Evolutionary conservation across 1,284 basidiomycete genomes (phyloP).

Genomic region (Ceratorhiza oryzae-sativae): DNA sequence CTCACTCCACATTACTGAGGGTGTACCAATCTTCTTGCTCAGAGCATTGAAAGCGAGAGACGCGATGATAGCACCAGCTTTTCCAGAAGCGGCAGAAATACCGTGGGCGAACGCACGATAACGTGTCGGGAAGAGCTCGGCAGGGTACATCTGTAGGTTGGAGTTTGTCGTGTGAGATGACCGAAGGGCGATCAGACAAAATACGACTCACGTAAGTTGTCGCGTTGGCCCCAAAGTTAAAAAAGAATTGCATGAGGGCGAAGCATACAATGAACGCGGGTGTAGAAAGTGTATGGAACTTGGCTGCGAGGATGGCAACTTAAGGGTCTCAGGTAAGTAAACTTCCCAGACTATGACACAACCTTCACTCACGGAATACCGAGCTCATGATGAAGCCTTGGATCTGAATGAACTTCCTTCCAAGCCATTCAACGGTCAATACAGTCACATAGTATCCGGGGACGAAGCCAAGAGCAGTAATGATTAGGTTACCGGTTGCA

Average conservation of each 20-base stretch:
- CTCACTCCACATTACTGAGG: conserved; percentile 43
- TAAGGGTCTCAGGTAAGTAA: not conserved
- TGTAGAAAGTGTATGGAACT: conserved; percentile 44
- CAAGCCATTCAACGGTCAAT: conserved; percentile 47
- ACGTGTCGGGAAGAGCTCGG: conserved; percentile 59
- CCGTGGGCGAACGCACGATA: conserved; percentile 58
- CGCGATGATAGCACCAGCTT: conserved; percentile 57
- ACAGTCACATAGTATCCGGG: conserved; percentile 46
- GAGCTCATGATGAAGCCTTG: conserved; percentile 47
- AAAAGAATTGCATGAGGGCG: conserved; percentile 50
- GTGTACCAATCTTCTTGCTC: conserved; percentile 42
- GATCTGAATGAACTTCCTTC: conserved; percentile 51
- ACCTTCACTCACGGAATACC: not conserved
- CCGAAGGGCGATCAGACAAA: conserved; percentile 33
- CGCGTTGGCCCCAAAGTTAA: conserved; percentile 65
- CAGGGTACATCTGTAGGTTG: conserved; percentile 53
- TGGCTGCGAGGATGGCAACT: conserved; percentile 50
- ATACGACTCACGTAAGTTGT: conserved; percentile 53
- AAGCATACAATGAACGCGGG: conserved; percentile 44
- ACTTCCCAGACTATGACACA: not conserved
- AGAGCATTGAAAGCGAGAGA: conserved; percentile 53
- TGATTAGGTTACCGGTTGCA: conserved; percentile 70
- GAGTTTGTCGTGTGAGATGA: not conserved
- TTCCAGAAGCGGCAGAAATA: conserved; percentile 56
- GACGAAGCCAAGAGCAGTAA: conserved; percentile 58